Evolutionary conservation across 768 basidiomycete genomes (phyloP).

Genomic region (Thelephora aurantiotincta): DNA sequence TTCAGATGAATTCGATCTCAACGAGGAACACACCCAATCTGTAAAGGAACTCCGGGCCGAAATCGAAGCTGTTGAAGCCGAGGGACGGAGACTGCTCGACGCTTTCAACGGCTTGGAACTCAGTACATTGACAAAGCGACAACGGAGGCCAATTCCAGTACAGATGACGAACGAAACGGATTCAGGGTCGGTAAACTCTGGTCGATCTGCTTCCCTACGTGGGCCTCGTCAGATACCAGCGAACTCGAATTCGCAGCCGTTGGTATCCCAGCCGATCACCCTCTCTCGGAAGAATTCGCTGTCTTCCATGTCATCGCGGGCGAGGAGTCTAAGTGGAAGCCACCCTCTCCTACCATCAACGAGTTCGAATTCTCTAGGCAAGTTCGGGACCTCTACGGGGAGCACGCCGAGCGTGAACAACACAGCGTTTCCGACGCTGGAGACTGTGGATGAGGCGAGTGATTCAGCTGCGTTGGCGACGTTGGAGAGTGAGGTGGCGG

Average conservation of each 20-base stretch:
- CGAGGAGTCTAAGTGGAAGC: slow-evolving; percentile 9
- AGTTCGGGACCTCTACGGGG: slow-evolving; percentile 10
- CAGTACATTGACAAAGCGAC: slow-evolving; percentile 40
- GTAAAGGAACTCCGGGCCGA: slow-evolving; percentile 50
- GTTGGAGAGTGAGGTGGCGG: slow-evolving; percentile 47
- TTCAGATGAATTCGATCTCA: slow-evolving; percentile 20
- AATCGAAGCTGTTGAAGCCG: slow-evolving; percentile 55
- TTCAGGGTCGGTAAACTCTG: slow-evolving; percentile 14
- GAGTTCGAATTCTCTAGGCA: not conserved
- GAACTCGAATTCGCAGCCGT: slow-evolving; percentile 4
- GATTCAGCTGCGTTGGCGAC: slow-evolving; percentile 12
- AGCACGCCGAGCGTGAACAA: slow-evolving; percentile 38
- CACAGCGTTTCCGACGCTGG: slow-evolving; percentile 33
- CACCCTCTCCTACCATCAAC: not conserved
- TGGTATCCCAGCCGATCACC: slow-evolving; percentile 9
- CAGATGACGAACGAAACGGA: slow-evolving; percentile 10
- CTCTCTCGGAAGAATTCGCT: slow-evolving; percentile 37
- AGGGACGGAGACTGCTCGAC: slow-evolving; percentile 56
- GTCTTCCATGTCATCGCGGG: slow-evolving; percentile 44
- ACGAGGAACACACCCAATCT: slow-evolving; percentile 45
- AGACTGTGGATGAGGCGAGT: slow-evolving; percentile 37
- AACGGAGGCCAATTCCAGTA: slow-evolving; percentile 17
- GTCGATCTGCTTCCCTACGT: slow-evolving; percentile 9
- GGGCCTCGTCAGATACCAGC: not conserved
- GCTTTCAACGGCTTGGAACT: slow-evolving; percentile 73